phyloP scores from a whole-genome alignment of 2,329 filamentous ascomycete genomes.

The Tympanopsis confertula region DNA sequence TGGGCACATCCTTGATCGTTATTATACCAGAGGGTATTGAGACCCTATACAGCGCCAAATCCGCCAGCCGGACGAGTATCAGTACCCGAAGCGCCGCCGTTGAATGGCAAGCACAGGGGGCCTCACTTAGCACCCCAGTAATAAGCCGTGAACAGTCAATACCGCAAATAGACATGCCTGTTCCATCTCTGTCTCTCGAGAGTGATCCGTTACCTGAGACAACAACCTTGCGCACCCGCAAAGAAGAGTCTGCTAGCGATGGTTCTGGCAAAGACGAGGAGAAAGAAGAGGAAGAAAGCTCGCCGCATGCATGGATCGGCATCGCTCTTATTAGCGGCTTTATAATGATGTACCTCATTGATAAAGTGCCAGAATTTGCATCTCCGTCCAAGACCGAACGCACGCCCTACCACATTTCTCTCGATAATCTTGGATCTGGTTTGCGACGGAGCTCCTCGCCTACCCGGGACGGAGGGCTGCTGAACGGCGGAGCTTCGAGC shows the following conservation, averaged over 20 bases:
- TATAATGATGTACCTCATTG: slow-evolving; percentile 1
- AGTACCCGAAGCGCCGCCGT: neutral
- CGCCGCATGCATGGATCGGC: neutral
- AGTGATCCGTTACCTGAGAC: neutral
- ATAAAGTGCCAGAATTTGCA: neutral
- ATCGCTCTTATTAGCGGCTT: neutral
- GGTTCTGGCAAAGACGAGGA: neutral
- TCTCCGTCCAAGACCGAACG: neutral
- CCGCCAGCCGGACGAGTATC: neutral
- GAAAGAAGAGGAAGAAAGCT: neutral
- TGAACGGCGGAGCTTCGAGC: neutral
- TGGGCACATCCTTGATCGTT: slow-evolving; percentile 1
- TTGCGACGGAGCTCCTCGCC: neutral
- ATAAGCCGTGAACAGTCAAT: too few relatives aligned
- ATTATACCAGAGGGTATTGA: neutral
- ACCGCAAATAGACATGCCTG: neutral
- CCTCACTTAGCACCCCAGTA: too few relatives aligned
- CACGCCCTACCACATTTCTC: neutral
- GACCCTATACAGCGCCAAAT: neutral
- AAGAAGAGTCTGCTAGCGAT: neutral
- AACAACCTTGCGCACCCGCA: neutral
- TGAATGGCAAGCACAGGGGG: neutral
- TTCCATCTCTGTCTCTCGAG: neutral
- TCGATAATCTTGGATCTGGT: neutral
- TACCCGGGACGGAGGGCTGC: neutral